These are phyloP conservation scores for Puccinia polysora DNA, from an alignment of 1,284 basidiomycete genomes.

Conservation along the genomic window DNA sequence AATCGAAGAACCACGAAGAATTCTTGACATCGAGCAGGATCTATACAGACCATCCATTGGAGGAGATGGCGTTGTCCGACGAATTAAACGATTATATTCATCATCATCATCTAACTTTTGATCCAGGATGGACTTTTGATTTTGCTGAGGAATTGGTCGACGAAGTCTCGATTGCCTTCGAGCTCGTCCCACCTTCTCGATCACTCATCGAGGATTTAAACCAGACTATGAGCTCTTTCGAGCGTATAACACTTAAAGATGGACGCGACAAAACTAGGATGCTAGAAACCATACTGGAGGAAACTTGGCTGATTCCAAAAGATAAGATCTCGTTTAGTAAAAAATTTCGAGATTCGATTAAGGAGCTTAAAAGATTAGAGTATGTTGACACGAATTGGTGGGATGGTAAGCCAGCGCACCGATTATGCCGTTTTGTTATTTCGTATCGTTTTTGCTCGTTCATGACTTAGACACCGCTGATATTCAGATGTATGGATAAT, in stretches of 20 bases:
- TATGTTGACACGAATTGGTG: slow-evolving; percentile 10
- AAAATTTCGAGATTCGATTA: slow-evolving; percentile 3
- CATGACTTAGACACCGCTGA: background rate
- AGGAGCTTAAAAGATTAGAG: background rate
- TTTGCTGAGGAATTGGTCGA: slow-evolving; percentile 27
- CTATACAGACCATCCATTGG: too few relatives aligned
- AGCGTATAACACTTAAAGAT: background rate
- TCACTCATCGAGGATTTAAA: slow-evolving; percentile 23
- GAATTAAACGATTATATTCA: background rate
- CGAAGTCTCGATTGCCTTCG: background rate
- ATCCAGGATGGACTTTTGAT: slow-evolving; percentile 35
- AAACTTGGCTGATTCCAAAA: slow-evolving; percentile 4
- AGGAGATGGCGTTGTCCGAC: too few relatives aligned
- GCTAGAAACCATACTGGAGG: background rate
- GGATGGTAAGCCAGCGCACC: slow-evolving; percentile 11
- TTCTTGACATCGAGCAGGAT: too few relatives aligned
- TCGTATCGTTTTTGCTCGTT: background rate
- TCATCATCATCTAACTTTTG: slow-evolving; percentile 14
- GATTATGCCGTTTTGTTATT: background rate
- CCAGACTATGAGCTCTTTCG: slow-evolving; percentile 1
- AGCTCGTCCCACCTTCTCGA: background rate
- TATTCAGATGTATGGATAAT: background rate
- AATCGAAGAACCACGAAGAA: too few relatives aligned
- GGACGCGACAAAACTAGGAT: background rate
- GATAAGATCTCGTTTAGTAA: background rate